Conservation (phyloP, 2,329 filamentous ascomycete species). For the Myotisia sp. region DNA sequence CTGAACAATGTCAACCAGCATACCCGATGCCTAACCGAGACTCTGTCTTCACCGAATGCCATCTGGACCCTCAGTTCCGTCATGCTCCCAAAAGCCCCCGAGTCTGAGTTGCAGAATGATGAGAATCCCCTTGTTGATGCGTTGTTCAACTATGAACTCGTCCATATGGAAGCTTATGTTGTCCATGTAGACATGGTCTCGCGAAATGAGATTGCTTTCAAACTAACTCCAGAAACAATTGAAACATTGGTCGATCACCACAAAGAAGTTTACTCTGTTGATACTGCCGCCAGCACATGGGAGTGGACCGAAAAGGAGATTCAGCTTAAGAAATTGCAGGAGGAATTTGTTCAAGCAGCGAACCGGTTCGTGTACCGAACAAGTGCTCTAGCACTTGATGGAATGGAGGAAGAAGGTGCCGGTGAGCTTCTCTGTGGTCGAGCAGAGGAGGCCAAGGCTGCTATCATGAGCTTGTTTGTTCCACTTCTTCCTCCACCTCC, state of each 20-base stretch:
- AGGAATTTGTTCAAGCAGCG: slow-evolving; percentile 88
- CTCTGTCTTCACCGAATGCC: slow-evolving; percentile 71
- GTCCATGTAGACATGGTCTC: slow-evolving; percentile 99
- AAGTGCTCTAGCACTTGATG: slow-evolving; percentile 76
- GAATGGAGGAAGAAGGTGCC: slow-evolving; percentile 87
- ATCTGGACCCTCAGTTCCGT: slow-evolving; percentile 91
- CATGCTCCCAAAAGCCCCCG: slow-evolving; percentile 81
- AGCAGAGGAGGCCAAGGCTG: slow-evolving; percentile 83
- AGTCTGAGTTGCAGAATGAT: slow-evolving; percentile 70
- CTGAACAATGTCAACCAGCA: slow-evolving; percentile 95
- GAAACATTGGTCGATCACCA: slow-evolving; percentile 88
- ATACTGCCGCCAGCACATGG: slow-evolving; percentile 77
- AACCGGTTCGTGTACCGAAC: slow-evolving; percentile 96
- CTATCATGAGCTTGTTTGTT: slow-evolving; percentile 69
- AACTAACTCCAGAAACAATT: slow-evolving; percentile 89
- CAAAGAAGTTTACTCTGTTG: slow-evolving; percentile 84
- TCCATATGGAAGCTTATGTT: slow-evolving; percentile 92
- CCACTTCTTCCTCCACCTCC: slow-evolving; percentile 77
- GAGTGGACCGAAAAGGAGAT: slow-evolving; percentile 94
- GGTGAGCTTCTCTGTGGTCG: slow-evolving; percentile 85
- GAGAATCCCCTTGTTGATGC: slow-evolving; percentile 71
- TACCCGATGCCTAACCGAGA: slow-evolving; percentile 88
- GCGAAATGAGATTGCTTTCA: slow-evolving; percentile 94
- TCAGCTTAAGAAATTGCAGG: slow-evolving; percentile 92
- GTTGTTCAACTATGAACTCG: slow-evolving; percentile 80